Base-by-base conservation (phyloP, 257 asterid species). In the Orobanche coerulescens region DNA sequence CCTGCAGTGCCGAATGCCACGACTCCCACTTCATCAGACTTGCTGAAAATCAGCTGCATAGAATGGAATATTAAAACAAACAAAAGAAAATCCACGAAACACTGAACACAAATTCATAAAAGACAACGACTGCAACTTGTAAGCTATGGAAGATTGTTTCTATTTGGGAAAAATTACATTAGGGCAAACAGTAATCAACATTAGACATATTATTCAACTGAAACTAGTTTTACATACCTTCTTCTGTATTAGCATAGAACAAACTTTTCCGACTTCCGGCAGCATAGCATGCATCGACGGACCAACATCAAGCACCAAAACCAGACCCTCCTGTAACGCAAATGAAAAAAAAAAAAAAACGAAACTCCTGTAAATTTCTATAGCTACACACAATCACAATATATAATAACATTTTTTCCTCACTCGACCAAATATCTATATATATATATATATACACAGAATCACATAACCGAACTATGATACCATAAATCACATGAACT, bases 251-350 rank as follows among this genome's bases (percentile, higher is more conserved):
- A 92, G 79, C 95, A 83, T 63, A 33, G 94, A 76, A 76, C 97
- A 92, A 76, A 86, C 83, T 73, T 89, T 89, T 71, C 79, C 85
- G 30, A 92, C 67, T 71, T 88, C 90, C 8, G 94, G 95, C 57
- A 92, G 81, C 66, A 92, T 23, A 34, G 80, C 64, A 61, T 84
- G 97, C 96, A 88, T 86, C 55, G 93, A 74, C 37, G 91, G 95
- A 71, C 97, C 91, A 73, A 92, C 95, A 84, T 92, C 98, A 73
- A 92, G 80, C 66, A 92, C 72, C 81, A 92, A 54, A 67, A 92
- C 76, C 55, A 92, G 67, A 47, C 87, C 80, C 72, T 92, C 98
- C 98, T 92, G 82, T 64, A 39, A 34, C 26, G 16, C 25, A 49
- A 28, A 25, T 15, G 2, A 22, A 36, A 24, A 53, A 34, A 4